phyloP scores from a whole-genome alignment of 495 filamentous ascomycete genomes.

The Hypoxylon intermedium region DNA sequence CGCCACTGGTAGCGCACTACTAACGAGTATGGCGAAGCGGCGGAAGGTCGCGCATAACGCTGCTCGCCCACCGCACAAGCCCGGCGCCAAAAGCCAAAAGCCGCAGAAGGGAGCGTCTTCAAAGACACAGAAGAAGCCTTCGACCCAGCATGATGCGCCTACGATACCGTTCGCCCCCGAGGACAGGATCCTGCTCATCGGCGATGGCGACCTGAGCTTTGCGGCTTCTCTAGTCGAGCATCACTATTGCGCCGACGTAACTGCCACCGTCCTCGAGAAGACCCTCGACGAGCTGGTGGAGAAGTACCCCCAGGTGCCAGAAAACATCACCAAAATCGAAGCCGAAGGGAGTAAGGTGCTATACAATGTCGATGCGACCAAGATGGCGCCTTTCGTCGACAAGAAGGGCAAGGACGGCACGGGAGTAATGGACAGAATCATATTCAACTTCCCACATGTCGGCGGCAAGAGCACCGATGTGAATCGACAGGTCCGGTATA shows the following conservation, averaged over 20 bases:
- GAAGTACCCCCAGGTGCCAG: conserved; percentile 80
- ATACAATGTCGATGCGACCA: conserved; percentile 78
- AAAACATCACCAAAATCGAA: conserved; percentile 64
- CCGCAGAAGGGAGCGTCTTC: conserved; percentile 17
- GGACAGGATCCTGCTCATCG: conserved; percentile 81
- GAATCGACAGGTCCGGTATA: conserved; percentile 89
- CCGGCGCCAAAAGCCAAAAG: conserved; percentile 10
- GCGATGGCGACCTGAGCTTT: conserved; percentile 96
- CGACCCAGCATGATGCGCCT: conserved; percentile 53
- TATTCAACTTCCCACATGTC: conserved; percentile 97
- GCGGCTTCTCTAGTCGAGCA: conserved; percentile 73
- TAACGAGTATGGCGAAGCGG: conserved; percentile 47
- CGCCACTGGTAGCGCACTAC: conserved; percentile 22
- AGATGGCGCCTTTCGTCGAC: conserved; percentile 60
- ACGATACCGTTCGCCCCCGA: conserved; percentile 75
- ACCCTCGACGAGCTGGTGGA: conserved; percentile 54
- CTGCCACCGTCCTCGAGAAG: conserved; percentile 60
- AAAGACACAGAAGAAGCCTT: conserved; percentile 22
- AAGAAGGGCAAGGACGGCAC: conserved; percentile 44
- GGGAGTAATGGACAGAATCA: conserved; percentile 73
- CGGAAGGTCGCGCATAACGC: conserved; percentile 41
- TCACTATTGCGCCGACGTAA: conserved; percentile 71
- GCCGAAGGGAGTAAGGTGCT: conserved; percentile 58
- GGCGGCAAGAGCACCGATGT: conserved; percentile 91
- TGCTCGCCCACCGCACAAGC: conserved; percentile 18